phyloP scores from a whole-genome alignment of 192 early-diverging fungal genomes.

The Blastocladiella britannica region DNA sequence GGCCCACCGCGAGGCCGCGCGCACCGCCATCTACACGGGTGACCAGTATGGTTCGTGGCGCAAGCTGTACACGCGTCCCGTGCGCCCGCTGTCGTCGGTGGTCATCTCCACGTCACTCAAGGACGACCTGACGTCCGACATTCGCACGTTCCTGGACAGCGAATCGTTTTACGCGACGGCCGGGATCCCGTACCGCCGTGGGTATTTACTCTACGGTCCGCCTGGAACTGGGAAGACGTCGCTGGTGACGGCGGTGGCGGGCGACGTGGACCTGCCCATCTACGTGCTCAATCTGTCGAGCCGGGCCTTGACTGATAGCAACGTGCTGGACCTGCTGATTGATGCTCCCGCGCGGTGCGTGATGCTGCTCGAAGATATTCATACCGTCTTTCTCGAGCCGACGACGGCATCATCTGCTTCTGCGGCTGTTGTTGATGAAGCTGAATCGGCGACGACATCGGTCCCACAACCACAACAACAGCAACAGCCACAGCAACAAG shows the following conservation, averaged over 20 bases:
- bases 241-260: constrained; percentile 26
- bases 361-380: constrained; percentile 33
- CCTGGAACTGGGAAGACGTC: constrained; percentile 33
- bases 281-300: constrained; percentile 21
- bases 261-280: constrained; percentile 24
- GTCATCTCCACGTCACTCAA: constrained; percentile 1
- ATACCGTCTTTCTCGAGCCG: constrained; percentile 10
- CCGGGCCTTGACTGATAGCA: constrained; percentile 18
- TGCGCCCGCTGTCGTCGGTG: constrained; percentile 8
- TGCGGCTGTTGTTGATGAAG: background rate
- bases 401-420: no score
- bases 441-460: constrained; percentile 8
- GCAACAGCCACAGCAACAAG: no score
- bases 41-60: constrained; percentile 25
- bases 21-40: constrained; percentile 17
- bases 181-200: constrained; percentile 29
- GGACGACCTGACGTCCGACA: constrained; percentile 9
- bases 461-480: no score
- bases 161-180: constrained; percentile 22
- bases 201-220: constrained; percentile 28
- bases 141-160: constrained; percentile 17
- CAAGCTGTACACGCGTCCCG: constrained; percentile 10
- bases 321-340: constrained; percentile 16
- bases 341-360: constrained; percentile 21
- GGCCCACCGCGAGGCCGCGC: constrained; percentile 11